Conservation (phyloP, 2,329 filamentous ascomycete genomes). For the Xylaria hypoxylon region DNA sequence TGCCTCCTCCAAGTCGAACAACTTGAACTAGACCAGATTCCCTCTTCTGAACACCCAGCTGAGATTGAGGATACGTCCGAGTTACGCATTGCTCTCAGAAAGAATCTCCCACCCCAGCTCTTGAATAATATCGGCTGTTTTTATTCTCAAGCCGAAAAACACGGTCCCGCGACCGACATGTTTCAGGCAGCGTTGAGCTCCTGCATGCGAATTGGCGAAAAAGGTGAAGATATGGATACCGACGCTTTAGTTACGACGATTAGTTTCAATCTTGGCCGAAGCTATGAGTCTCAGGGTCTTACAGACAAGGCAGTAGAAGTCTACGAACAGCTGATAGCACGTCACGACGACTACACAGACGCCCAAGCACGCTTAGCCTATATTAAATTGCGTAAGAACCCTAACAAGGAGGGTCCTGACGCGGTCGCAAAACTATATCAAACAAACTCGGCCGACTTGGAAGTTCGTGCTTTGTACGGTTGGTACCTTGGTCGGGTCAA, state of each 20-base stretch:
- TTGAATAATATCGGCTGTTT: conserved; percentile 99
- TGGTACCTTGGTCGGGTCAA: conserved; percentile 90
- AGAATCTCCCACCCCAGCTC: conserved; percentile 86
- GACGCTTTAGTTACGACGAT: conserved; percentile 95
- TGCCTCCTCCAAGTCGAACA: conserved; percentile 94
- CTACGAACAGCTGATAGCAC: conserved; percentile 85
- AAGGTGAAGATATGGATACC: conserved; percentile 80
- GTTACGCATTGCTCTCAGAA: conserved; percentile 72
- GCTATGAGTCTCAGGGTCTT: conserved; percentile 87
- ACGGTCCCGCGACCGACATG: conserved; percentile 81
- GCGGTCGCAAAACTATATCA: conserved; percentile 88
- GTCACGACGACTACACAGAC: conserved; percentile 92
- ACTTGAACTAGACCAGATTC: conserved; percentile 83
- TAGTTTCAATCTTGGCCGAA: conserved; percentile 94
- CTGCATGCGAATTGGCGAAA: conserved; percentile 83
- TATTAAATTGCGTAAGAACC: conserved; percentile 83
- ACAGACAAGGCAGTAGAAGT: conserved; percentile 86
- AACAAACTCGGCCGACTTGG: conserved; percentile 84
- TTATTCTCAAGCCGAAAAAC: conserved; percentile 87
- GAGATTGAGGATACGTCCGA: conserved; percentile 70
- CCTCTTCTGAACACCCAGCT: conserved; percentile 73
- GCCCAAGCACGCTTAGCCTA: conserved; percentile 90
- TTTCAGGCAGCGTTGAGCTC: conserved; percentile 93
- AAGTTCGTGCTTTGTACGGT: conserved; percentile 91
- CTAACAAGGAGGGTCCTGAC: conserved; percentile 87